These are phyloP conservation scores for Akanthomyces uredinophilus DNA, from an alignment of 2,329 filamentous ascomycete genomes.

Conservation along the genomic window DNA sequence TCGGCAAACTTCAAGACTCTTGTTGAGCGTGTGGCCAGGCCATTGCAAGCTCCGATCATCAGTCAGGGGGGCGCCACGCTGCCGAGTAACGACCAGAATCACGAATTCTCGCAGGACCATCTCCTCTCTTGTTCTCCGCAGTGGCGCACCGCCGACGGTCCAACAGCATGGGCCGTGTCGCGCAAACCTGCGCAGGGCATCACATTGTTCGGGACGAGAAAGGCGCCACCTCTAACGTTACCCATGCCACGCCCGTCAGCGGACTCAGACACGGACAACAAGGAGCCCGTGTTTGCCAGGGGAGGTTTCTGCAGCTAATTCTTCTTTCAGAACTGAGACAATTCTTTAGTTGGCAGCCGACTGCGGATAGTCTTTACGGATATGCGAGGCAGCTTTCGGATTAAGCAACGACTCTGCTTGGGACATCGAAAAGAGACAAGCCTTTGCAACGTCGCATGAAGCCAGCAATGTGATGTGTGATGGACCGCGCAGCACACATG, in stretches of 20 bases:
- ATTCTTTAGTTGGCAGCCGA: neutral
- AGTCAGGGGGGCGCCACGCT: constrained; percentile 9
- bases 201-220: neutral
- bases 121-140: constrained; percentile 12
- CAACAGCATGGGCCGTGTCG: neutral
- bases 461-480: constrained; percentile 4
- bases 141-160: constrained; percentile 5
- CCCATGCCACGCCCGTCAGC: neutral
- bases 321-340: neutral
- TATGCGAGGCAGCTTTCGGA: neutral
- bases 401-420: neutral
- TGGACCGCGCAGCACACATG: neutral
- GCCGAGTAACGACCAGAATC: constrained; percentile 4
- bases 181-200: neutral
- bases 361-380: neutral
- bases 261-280: neutral
- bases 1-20: constrained; percentile 3
- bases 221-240: neutral
- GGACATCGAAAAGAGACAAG: too few relatives aligned
- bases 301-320: neutral
- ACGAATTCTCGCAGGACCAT: constrained; percentile 5
- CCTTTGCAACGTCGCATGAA: neutral
- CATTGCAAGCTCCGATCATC: constrained; percentile 3
- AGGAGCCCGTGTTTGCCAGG: neutral
- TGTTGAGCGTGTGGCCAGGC: neutral